Percentiles rank a stretch among this genome's conserved stretches.
Evolutionary conservation across 306 rosid genomes (phyloP).

Genomic region (Quercus engelmannii): DNA sequence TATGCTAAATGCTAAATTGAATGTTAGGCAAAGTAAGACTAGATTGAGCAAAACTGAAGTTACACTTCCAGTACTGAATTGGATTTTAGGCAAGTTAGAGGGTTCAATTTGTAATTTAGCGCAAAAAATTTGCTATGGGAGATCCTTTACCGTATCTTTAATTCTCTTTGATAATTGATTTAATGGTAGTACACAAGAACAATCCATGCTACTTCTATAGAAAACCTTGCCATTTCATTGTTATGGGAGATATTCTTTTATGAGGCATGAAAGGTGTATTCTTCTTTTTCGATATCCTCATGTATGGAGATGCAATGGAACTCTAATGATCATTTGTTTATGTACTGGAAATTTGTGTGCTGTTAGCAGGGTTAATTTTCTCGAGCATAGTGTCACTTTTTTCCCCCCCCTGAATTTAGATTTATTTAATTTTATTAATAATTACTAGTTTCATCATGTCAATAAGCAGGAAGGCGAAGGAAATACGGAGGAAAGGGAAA

Average conservation of each 20-base stretch:
- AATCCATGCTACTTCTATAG: background rate
- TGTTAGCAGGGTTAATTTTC: background rate
- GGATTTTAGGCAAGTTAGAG: too few relatives aligned
- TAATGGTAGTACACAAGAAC: background rate
- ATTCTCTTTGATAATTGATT: background rate
- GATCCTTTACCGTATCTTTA: background rate
- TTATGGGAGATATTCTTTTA: background rate
- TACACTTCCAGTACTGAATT: too few relatives aligned
- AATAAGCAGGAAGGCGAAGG: slow-evolving; percentile 35
- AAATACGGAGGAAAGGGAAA: slow-evolving; percentile 30
- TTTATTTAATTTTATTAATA: background rate
- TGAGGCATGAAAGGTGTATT: background rate
- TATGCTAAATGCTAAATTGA: too few relatives aligned
- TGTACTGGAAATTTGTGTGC: background rate
- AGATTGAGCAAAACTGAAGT: too few relatives aligned
- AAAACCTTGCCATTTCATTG: background rate
- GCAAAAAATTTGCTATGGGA: background rate
- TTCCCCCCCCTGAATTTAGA: background rate
- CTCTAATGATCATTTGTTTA: background rate
- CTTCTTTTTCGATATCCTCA: background rate
- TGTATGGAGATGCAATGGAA: background rate
- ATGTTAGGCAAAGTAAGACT: too few relatives aligned
- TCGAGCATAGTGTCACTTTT: background rate
- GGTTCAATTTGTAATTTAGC: too few relatives aligned
- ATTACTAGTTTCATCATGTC: background rate